Base-by-base conservation (phyloP, 306 rosid species). In the Abrus pulchellus region DNA sequence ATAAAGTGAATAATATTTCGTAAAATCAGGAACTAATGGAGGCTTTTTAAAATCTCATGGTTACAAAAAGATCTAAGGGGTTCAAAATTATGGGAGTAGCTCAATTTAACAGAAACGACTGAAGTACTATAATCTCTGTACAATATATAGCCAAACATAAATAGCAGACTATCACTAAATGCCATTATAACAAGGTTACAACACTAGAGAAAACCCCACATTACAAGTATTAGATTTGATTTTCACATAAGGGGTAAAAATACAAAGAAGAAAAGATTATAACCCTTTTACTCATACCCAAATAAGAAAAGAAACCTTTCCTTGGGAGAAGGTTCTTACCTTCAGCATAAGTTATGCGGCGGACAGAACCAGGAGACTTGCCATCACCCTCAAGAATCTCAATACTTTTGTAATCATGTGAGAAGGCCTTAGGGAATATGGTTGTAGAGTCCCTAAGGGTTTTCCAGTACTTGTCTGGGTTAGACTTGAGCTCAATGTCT, bases 351-450 rank as follows among this genome's bases (percentile, higher is more conserved):
- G 72, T 72, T 1, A 94, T 78, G 29, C 73, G 89, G 54, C 97
- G 94, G 28, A 94, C 52, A 36, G 98, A 92, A 13, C 97, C 98
- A 41, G 82, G 78, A 20, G 91, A 80, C 28, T 88, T 92, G 66
- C 97, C 98, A 66, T 92, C 94, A 5, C 98, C 98, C 73, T 88
- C 91, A 29, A 94, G 83, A 47, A 94, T 74, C 43, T 92, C 88
- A 69, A 94, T 93, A 85, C 90, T 87, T 72, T 92, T 87, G 90
- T 94, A 94, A n/a, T 94, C 97, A 45, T 89, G 79, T 6, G 97
- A 80, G 50, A 91, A 87, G 7, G 65, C 85, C 85, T 83, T 83
- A 0, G 86, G 83, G 59, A 86, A 83, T 6, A 86, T 52, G 6
- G 55, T 43, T 14, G 85, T 4, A 0, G 86, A 86, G 11, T 86